Base-by-base conservation (phyloP, 2,329 filamentous ascomycete genomes). In the Xylariaceae sp. region DNA sequence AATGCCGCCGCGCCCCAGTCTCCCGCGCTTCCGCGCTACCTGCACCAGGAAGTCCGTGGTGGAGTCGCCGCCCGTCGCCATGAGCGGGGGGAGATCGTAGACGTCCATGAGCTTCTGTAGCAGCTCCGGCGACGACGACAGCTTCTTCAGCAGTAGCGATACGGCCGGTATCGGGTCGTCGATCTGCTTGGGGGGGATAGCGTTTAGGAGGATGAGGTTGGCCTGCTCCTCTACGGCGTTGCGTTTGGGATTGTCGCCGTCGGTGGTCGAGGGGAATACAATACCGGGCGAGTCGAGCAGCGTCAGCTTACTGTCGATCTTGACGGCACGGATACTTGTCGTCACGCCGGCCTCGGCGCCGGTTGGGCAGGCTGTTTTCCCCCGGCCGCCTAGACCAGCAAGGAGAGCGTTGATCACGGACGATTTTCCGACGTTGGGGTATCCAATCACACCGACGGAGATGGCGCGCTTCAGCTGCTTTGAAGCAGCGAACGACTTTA, bases 391-490 rank as follows among this genome's bases (percentile, higher is more conserved):
- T 63, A 96, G 77, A 36, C 89, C 83, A 36, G 88, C 85, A 18
- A 90, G 87, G 52, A 96, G 84, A 15, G 91, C 89, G 71, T 96
- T 96, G 79, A 96, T 96, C 65, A 96, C 90, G 47, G 91, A 96
- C 26, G 90, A 95, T 77, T 96, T 96, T 69, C 92, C 92, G 55
- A 96, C 92, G 70, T 96, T 96, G 65, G 92, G 92, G 71, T 96
- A 96, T 26, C 92, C 92, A 63, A 96, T 95, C 58, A 96, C 89
- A 61, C 92, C 92, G 56, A 96, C 92, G 18, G 89, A 92, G 65
- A 95, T 84, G 49, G 91, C 87, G 52, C 92, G 87, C 79, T 95
- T 95, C 62, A 96, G 77, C 69, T 95, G 86, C 65, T 88, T 88
- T 56, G 81, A 82, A 54, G 89, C 86, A 9, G 92, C 89, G 68